phyloP scores from a whole-genome alignment of 176 grass and related monocot genomes.

The Oryza punctata region DNA sequence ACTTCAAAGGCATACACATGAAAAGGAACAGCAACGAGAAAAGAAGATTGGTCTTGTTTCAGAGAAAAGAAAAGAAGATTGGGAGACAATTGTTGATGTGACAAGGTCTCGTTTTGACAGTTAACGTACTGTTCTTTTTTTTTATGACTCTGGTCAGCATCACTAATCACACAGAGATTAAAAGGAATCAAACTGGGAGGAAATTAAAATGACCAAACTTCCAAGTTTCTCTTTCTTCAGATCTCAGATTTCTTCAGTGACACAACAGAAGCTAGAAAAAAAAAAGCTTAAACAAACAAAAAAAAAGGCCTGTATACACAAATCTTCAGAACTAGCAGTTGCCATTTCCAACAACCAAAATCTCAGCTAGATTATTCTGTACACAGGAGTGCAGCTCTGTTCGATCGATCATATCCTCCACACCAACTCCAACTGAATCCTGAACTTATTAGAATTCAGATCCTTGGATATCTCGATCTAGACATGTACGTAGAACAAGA shows the following conservation, averaged over 20 bases:
- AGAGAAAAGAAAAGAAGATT: neutral
- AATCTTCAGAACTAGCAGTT: neutral
- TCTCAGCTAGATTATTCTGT: neutral
- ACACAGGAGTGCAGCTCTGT: neutral
- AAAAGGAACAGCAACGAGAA: neutral
- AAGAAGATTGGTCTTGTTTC: neutral
- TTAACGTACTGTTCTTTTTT: neutral
- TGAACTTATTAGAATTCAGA: neutral
- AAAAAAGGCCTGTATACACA: neutral
- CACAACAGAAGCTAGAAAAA: neutral
- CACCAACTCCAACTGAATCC: neutral
- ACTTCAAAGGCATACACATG: neutral
- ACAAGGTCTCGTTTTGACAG: neutral
- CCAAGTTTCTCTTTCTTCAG: neutral
- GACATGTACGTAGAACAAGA: neutral
- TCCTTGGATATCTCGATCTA: neutral
- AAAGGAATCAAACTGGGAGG: neutral
- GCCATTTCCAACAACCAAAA: neutral
- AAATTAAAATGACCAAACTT: neutral
- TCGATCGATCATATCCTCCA: neutral
- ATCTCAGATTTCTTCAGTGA: neutral
- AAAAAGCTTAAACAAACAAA: neutral
- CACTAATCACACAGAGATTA: neutral
- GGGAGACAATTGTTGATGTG: constrained; percentile 6
- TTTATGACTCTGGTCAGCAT: neutral